A percentile compares a stretch with the other conserved stretches of the same genome.
phyloP scores from a whole-genome alignment of 805 yeast species.

The Saccharomyces jurei region DNA sequence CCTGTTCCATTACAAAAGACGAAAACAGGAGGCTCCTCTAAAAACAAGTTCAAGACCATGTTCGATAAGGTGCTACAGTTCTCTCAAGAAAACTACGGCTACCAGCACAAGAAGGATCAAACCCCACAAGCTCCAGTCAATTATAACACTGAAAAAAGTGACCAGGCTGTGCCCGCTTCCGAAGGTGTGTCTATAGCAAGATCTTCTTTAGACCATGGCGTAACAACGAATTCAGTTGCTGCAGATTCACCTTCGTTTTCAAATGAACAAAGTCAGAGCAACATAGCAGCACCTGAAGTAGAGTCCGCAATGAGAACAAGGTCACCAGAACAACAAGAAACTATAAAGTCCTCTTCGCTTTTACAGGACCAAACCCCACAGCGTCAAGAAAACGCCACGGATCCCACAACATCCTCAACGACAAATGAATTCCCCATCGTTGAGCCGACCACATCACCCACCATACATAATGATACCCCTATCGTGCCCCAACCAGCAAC shows the following conservation, averaged over 20 bases:
- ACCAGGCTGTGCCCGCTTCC: not conserved
- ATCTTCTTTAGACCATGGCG: not conserved
- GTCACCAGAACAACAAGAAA: not conserved
- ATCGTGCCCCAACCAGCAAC: not conserved
- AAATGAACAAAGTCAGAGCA: not conserved
- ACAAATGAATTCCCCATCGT: not conserved
- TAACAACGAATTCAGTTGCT: not conserved
- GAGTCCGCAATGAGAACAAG: not conserved
- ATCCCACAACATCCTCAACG: not conserved
- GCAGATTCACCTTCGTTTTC: not conserved
- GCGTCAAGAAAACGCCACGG: not conserved
- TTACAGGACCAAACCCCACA: not conserved
- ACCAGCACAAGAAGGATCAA: conserved; percentile 19
- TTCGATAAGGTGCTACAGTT: conserved; percentile 27
- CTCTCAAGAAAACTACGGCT: conserved; percentile 29
- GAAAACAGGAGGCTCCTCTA: not conserved
- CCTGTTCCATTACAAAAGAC: not conserved
- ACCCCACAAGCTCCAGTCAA: not conserved
- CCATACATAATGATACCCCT: not conserved
- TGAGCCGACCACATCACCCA: not conserved
- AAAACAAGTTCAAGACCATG: conserved; percentile 18
- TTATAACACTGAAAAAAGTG: not conserved
- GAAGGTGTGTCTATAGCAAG: not conserved
- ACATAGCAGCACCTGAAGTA: not conserved
- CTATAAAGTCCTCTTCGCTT: not conserved